A percentile compares a stretch with the other conserved stretches of the same genome.
Conservation (phyloP, 306 rosid genomes). For the Albizia julibrissin region DNA sequence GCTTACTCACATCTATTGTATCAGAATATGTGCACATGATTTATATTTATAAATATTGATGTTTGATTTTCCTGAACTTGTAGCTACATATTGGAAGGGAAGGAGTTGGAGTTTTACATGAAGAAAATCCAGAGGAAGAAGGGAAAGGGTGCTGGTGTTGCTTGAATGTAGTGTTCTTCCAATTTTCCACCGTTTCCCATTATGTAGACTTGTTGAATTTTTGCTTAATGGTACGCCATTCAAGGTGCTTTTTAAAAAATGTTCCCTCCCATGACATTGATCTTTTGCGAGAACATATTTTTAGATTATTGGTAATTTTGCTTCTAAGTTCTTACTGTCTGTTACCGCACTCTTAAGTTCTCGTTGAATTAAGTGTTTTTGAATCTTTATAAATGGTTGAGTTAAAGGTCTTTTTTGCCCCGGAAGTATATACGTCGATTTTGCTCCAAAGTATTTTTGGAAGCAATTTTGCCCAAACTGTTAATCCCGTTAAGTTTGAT, state of each 20-base stretch:
- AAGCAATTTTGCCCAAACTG: too few species aligned
- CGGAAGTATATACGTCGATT: too few species aligned
- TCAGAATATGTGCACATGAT: neutral
- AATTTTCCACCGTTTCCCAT: neutral
- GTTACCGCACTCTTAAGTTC: neutral
- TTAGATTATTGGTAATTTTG: too few species aligned
- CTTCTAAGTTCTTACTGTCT: too few species aligned
- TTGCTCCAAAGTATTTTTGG: too few species aligned
- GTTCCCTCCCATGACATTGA: neutral
- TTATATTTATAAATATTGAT: neutral
- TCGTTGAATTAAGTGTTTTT: too few species aligned
- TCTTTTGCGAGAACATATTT: neutral
- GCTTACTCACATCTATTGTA: neutral
- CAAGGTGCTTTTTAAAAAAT: neutral
- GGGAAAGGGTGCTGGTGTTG: conserved; percentile 48
- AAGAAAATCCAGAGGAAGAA: conserved; percentile 53
- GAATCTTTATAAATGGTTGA: too few species aligned
- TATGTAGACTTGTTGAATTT: neutral
- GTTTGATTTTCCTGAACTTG: neutral
- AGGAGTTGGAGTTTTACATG: conserved; percentile 50
- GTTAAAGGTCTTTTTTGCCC: too few species aligned
- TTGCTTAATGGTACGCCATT: too few species aligned
- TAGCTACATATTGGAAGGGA: conserved; percentile 51
- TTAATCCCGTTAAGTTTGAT: too few species aligned
- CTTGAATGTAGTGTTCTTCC: conserved; percentile 27